Evolutionary conservation across 805 yeast species (phyloP), one percentile per base, ranked within the genome.

Genomic region (Saturnispora sanitii): DNA sequence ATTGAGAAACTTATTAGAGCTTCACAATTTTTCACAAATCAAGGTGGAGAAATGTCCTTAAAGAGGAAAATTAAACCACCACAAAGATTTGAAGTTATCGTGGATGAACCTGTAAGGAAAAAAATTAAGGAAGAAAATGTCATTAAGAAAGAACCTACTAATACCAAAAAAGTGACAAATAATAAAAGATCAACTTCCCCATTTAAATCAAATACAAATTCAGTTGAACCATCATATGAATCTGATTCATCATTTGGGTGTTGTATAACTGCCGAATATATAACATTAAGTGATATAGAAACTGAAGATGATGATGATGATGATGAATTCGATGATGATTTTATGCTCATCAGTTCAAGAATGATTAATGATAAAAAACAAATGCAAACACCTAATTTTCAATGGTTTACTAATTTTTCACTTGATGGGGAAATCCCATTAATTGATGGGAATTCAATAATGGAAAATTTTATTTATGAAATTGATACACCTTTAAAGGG

Each of bases 351-450:
- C n/a, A n/a, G n/a, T n/a, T n/a, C n/a, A n/a, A n/a, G n/a, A n/a
- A n/a, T n/a, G n/a, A n/a, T n/a, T n/a, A n/a, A n/a, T n/a, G n/a
- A n/a, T n/a, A n/a, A n/a, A n/a, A n/a, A n/a, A n/a, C n/a, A n/a
- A n/a, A n/a, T n/a, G n/a, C n/a, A 43, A 20, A 36, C 35, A 13
- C 15, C 29, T 6, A 33, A 41, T 27, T 38, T 42, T 11, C 48
- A 45, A 33, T 54, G 60, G 57, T 54, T 51, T 44, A 46, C 50
- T 16, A 49, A 46, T 38, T 31, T 52, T 28, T 46, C 34, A n/a
- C 41, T 33, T 3, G 49, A 49, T 13, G 46, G 41, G 11, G 28
- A 20, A n/a, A 30, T 45, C 12, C 32, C 32, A 7, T 19, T 45
- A 9, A 28, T 29, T 3, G 35, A 26, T 7, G 49, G 43, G 15